Conservation (phyloP, 2,329 filamentous ascomycete species). For the Corynespora cassiicola region DNA sequence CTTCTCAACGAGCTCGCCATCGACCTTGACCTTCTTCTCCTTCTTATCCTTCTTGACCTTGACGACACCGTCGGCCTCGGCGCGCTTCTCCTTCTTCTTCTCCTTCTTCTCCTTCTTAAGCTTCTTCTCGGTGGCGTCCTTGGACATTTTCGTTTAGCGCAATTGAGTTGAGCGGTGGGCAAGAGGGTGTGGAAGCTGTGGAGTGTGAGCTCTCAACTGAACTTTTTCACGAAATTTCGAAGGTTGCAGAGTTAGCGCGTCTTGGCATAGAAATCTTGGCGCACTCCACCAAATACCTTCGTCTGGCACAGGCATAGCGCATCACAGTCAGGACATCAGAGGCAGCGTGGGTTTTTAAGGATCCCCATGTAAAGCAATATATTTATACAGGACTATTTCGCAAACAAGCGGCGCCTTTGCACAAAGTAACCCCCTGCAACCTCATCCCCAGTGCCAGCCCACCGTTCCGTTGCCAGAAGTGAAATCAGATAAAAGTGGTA, state of each 20-base stretch:
- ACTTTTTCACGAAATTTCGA: constrained; percentile 21
- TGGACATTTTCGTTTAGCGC: no score
- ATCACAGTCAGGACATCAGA: no score
- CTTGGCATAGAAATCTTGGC: constrained; percentile 9
- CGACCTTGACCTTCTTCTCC: constrained; percentile 72
- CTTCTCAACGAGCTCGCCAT: constrained; percentile 62
- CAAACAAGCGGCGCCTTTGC: constrained; percentile 19
- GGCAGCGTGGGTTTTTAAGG: no score
- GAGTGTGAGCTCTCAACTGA: constrained; percentile 17
- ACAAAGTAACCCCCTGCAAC: constrained; percentile 28
- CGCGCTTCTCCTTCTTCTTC: constrained; percentile 73
- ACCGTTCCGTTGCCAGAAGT: constrained; percentile 27
- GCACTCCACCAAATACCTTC: no score
- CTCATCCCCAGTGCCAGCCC: constrained; percentile 17
- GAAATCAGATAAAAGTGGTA: constrained; percentile 42
- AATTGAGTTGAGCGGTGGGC: constrained; percentile 11
- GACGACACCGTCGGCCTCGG: constrained; percentile 45
- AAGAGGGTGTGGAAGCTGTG: constrained; percentile 16
- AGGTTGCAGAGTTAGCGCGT: constrained; percentile 9
- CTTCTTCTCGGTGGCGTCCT: constrained; percentile 47
- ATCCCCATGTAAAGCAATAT: no score
- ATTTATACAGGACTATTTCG: constrained; percentile 35
- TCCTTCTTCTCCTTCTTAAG: constrained; percentile 62
- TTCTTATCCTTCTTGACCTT: constrained; percentile 65
- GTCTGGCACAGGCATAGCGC: no score